A percentile compares a stretch with the other conserved stretches of the same genome.
phyloP scores from a whole-genome alignment of 805 yeast genomes.

The Candida endomychidarum region DNA sequence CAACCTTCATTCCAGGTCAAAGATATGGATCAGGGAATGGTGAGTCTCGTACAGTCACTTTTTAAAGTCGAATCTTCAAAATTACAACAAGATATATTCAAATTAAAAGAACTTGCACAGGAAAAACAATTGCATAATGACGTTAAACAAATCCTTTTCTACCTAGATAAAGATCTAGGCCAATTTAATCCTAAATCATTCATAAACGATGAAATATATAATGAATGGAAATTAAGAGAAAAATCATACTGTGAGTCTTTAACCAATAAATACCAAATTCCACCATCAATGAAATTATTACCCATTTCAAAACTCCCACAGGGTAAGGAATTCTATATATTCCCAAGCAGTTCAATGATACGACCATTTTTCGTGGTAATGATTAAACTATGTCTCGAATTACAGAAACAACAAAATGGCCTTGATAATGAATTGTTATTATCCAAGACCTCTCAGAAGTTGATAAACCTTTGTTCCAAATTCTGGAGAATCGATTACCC shows the following conservation, averaged over 20 bases:
- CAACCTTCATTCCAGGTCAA: constrained; percentile 53
- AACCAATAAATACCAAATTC: constrained; percentile 30
- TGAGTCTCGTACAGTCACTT: constrained; percentile 44
- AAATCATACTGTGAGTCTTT: constrained; percentile 22
- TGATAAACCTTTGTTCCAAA: constrained; percentile 46
- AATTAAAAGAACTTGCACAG: constrained; percentile 39
- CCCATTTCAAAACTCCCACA: constrained; percentile 31
- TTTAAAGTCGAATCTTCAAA: constrained; percentile 48
- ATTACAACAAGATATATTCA: constrained; percentile 55
- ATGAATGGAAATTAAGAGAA: constrained; percentile 36
- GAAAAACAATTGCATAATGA: constrained; percentile 41
- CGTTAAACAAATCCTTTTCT: constrained; percentile 31
- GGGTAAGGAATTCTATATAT: constrained; percentile 37
- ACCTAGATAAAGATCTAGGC: constrained; percentile 41
- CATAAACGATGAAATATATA: constrained; percentile 21
- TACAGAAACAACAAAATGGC: constrained; percentile 6
- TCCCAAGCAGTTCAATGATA: constrained; percentile 34
- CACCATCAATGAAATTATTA: constrained; percentile 30
- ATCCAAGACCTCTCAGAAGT: constrained; percentile 42
- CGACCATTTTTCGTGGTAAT: constrained; percentile 42
- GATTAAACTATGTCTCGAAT: constrained; percentile 39
- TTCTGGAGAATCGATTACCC: constrained; percentile 60
- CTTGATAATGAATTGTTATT: constrained; percentile 22
- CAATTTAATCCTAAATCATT: constrained; percentile 32
- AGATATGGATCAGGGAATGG: constrained; percentile 53